Evolutionary conservation across 495 filamentous ascomycete genomes (phyloP).

Genomic region (Penicillium bovifimosum): DNA sequence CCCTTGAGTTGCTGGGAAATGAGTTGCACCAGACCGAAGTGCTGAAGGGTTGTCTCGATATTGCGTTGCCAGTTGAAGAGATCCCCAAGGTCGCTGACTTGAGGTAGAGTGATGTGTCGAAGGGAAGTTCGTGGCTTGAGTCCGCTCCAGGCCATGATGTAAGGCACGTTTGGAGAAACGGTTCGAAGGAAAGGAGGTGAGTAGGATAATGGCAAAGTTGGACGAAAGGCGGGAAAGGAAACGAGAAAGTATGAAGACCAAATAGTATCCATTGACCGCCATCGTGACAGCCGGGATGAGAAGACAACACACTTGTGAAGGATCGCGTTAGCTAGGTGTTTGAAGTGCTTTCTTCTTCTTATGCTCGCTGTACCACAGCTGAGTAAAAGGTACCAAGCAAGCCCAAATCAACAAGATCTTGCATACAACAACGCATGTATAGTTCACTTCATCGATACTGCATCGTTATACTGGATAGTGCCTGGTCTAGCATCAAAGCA

Average conservation of each 20-base stretch:
- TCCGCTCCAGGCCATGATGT: neutral
- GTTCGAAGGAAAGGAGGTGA: neutral
- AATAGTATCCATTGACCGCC: no score
- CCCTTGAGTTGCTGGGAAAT: neutral
- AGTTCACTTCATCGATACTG: constrained; percentile 62
- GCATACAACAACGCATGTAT: constrained; percentile 58
- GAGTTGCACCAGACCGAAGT: neutral
- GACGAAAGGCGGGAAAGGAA: neutral
- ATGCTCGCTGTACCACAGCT: constrained; percentile 21
- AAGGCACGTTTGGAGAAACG: neutral
- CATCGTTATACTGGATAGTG: neutral
- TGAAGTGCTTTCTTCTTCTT: constrained; percentile 9
- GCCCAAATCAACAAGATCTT: constrained; percentile 46
- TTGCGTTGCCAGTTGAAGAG: neutral
- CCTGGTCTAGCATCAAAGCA: neutral
- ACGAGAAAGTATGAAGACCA: no score
- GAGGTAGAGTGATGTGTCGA: neutral
- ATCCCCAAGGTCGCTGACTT: neutral
- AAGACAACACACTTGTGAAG: neutral
- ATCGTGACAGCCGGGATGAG: no score
- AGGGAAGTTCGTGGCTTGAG: neutral
- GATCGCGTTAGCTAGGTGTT: neutral
- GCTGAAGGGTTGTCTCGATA: neutral
- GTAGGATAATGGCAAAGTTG: neutral
- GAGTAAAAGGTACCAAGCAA: constrained; percentile 39